phyloP scores from a whole-genome alignment of 805 yeast genomes.

The Myxozyma lipomycoides region DNA sequence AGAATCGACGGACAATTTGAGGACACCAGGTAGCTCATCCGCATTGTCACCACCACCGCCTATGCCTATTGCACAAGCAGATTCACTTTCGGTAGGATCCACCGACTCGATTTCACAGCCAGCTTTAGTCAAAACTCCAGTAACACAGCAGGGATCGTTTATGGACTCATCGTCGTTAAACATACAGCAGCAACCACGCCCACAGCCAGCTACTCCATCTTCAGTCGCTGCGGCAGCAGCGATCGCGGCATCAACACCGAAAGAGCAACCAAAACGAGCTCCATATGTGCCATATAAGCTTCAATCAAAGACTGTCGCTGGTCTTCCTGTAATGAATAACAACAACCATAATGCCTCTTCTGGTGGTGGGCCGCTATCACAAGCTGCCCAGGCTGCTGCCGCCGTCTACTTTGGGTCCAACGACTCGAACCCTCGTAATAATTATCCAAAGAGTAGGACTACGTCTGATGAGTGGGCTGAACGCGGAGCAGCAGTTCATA shows the following conservation, averaged over 20 bases:
- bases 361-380: background rate
- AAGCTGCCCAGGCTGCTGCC: background rate
- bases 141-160: background rate
- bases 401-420: conserved; percentile 3
- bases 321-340: conserved; percentile 16
- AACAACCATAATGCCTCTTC: conserved; percentile 1
- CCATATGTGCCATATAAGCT: conserved; percentile 16
- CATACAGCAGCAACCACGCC: background rate
- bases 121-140: background rate
- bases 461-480: conserved; percentile 49
- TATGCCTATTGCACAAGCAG: background rate
- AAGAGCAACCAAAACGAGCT: background rate
- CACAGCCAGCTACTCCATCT: background rate
- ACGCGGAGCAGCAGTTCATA: conserved; percentile 56
- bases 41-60: background rate
- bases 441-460: conserved; percentile 7
- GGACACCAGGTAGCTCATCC: background rate
- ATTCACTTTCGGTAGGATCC: background rate
- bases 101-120: background rate
- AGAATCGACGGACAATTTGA: background rate
- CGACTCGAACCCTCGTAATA: background rate
- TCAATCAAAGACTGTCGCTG: conserved; percentile 24
- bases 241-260: background rate
- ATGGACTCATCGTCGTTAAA: no score
- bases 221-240: conserved; percentile 1